Base-by-base conservation (phyloP, 2,329 filamentous ascomycete genomes). In the Neonectria faginata region DNA sequence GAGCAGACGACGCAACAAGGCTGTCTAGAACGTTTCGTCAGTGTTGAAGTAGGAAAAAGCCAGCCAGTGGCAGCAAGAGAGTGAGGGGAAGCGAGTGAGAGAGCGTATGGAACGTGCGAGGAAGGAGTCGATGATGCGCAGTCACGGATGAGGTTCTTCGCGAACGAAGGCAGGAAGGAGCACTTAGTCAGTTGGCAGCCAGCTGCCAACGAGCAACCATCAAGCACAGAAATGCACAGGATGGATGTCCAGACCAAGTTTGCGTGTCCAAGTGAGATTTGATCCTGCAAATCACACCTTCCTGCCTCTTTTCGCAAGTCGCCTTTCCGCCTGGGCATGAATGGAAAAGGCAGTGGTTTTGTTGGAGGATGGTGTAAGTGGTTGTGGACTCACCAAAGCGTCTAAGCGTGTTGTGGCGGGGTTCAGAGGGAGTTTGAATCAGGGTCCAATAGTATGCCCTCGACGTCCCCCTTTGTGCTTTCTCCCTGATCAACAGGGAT, bases 1-100 rank as follows among this genome's bases (percentile, higher is more conserved):
- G 77, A 78, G 62, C 67, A 75, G 75, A 78, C 74, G 78, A 78
- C 72, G 74, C 76, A 72, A 74, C 69, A 61, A 75, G 64, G 75
- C 78, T 70, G 71, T 78, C 77, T 80, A 65, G 50, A 67, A 67
- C 12, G 63, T 66, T 55, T 18, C 39, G 61, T 64, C 33, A 64
- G 33, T 9, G 57, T 56, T 57, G 44, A 62, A 67, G 64, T 64
- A 64, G 69, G 57, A 64, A 27, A 55, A 51, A 58, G 53, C 47
- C 48, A 65, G 52, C 22, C 12, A 29, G 18, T 29, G 27, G 53
- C 18, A 47, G 56, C 14, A 51, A 48, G 31, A 16, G 31, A 25
- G 44, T 12, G 41, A 52, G 44, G 41, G 25, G 22, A 29, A 48
- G 25, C 52, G 25, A 7, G 10, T 2, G 31, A 36, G 39, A 41